Evolutionary conservation across 805 yeast species (phyloP), one percentile per base, ranked within the genome.

Genomic region (Hermanozyma aechmeae): DNA sequence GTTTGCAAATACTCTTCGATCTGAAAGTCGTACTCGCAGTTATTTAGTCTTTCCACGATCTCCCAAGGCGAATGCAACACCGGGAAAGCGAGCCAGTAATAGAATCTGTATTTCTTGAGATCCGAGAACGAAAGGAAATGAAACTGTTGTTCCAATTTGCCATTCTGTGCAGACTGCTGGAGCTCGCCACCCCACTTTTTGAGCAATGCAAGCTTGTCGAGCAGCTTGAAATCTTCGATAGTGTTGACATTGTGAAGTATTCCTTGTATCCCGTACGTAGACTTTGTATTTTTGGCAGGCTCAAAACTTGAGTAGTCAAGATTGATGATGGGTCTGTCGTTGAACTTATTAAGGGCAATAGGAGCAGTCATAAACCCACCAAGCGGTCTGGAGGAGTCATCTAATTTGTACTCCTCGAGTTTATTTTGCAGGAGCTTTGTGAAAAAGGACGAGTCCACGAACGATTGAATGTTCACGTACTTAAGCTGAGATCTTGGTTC

Each of bases 81-180:
- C 0, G 98, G 96, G 38, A 74, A 75, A 11, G 84, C 79, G 39
- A 83, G 69, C 98, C 99, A 93, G 54, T 92, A 87, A 46, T 71
- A 80, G 48, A 80, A 89, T 45, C 71, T 76, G 59, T 81, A 87
- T 55, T 81, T 84, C 51, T 92, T 92, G 48, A 92, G 66, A 52
- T 92, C 98, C 1, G 94, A 80, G 56, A 77, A 92, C 24, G 86
- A 66, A 16, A 87, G 57, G 9, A 61, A 33, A 25, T 44, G 45
- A 32, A 62, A 55, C 17, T 42, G 39, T 2, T 39, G 38, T 1
- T 66, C 75, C 15, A 62, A 51, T 0, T 54, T 48, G n/a, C 48
- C 43, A 4, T 35, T 31, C 10, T 36, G 25, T 24, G 42, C 33
- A 10, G 30, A 29, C 5, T 20, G 16, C 6, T 19, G 13, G 3